Evolutionary conservation across 2,329 filamentous ascomycete genomes (phyloP), one percentile per base, ranked within the genome.

Genomic region (Trichoderma hamatum): DNA sequence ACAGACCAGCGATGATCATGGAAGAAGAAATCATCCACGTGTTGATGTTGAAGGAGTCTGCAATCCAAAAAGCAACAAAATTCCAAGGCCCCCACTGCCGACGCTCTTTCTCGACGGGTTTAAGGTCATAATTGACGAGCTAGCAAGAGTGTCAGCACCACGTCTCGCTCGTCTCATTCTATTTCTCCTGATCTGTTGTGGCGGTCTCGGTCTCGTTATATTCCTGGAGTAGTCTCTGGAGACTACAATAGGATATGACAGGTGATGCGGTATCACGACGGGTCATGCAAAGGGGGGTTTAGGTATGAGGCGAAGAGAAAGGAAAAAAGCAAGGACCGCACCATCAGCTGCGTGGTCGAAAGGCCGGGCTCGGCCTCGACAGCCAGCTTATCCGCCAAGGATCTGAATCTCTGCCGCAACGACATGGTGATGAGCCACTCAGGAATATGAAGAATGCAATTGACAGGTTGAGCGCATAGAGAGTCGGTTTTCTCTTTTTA

Each of bases 11-110:
- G 1, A 90, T 86, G 39, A 96, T 92, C 87, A 93, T 94, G 46
- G 91, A 89, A 1, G 91, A 93, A 0, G 92, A 91, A 71, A 96
- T 96, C 92, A 96, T 97, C 94, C 93, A 96, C 1, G 93, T 96
- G 80, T 95, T 96, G 77, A 96, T 93, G 78, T 95, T 95, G 82
- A 94, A 93, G 0, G 89, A 91, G 80, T 95, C 92, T 34, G 92
- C 90, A 75, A 96, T 86, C 92, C 92, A 95, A 77, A 96, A 96
- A 16, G 89, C 92, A 51, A 97, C 91, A 77, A 94, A 97, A 79
- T 97, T 97, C 88, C 91, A 93, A 34, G 91, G 82, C 21, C 89
- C 89, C 94, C 94, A 97, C 86, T 92, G 88, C 67, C 94, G 89
- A 69, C 93, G 88, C 72, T 88, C 88, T 19, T 89, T 89, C 77